Evolutionary conservation across 257 asterid species (phyloP), one percentile per base, ranked within the genome.

Genomic region (Jacaranda mimosifolia): DNA sequence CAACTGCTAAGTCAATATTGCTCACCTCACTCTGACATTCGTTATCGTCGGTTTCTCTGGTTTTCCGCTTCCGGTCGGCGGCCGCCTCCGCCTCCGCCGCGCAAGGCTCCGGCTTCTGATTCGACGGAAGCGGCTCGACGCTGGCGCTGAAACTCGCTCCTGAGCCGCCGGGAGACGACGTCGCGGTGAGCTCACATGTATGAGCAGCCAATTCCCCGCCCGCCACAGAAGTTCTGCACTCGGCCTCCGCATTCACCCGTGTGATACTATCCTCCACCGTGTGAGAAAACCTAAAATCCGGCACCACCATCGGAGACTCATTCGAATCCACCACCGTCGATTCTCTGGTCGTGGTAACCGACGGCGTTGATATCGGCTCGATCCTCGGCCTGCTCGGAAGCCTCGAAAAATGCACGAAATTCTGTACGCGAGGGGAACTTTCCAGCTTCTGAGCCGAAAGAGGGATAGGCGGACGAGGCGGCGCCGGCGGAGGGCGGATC

Each of bases 21-120:
- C 85, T 86, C 52, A 94, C 98, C 94, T 88, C 93, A 80, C 90
- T 90, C 73, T 78, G 92, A 73, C 83, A 79, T 56, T 89, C 91
- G 57, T 55, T 76, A 57, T 91, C 94, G 39, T 91, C 96, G 64
- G 74, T 40, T 77, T 87, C 93, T 75, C 80, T 78, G 6, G 84
- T 87, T 73, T 89, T 92, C 38, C 97, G 90, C 73, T 94, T 94
- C 85, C 94, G 89, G 51, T 86, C 90, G 5, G 77, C 86, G 49
- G 59, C 32, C 32, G 68, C 51, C 77, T 86, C 90, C 7, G 77
- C 86, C 53, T 56, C 32, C 32, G 68, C 51, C 77, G 18, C 43
- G 70, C 7, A 36, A 65, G 21, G 35, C 32, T 26, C 32, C 32
- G 78, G 70, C 7, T 63, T 69, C 64, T 26, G 77, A 18, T 36